phyloP scores from a whole-genome alignment of 352 stramenopile species.

The Phytopythium sindhum region DNA sequence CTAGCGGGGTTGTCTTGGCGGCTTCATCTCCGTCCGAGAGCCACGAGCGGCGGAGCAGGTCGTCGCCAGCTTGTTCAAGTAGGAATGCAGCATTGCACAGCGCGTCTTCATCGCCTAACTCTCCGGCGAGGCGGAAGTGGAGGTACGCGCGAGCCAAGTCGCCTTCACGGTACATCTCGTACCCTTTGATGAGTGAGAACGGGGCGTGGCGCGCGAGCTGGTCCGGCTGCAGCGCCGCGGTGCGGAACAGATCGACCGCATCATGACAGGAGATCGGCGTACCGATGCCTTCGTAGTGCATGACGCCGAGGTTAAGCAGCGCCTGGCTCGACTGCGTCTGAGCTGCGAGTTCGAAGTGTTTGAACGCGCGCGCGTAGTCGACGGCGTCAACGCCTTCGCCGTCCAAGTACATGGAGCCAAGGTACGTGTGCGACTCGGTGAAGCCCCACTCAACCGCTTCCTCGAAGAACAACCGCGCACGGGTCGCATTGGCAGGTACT shows the following conservation, averaged over 20 bases:
- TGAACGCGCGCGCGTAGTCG: constrained; percentile 48
- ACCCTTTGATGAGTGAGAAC: constrained; percentile 67
- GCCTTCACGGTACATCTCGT: constrained; percentile 56
- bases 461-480: constrained; percentile 57
- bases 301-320: constrained; percentile 68
- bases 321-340: constrained; percentile 46
- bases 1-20: constrained; percentile 9
- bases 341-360: constrained; percentile 58
- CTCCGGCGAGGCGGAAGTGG: constrained; percentile 57
- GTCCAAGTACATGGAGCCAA: constrained; percentile 64
- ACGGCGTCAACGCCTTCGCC: constrained; percentile 44
- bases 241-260: constrained; percentile 57
- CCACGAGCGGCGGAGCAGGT: constrained; percentile 23
- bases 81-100: constrained; percentile 71
- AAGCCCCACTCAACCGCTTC: constrained; percentile 54
- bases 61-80: constrained; percentile 51
- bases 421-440: constrained; percentile 61
- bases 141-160: constrained; percentile 68
- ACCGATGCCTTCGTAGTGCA: constrained; percentile 65
- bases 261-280: constrained; percentile 39
- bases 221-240: constrained; percentile 51
- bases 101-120: constrained; percentile 64
- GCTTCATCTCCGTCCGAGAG: constrained; percentile 13
- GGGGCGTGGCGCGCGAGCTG: constrained; percentile 39
- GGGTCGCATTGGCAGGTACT: constrained; percentile 57